Base-by-base conservation (phyloP, 139 green algal genomes). In the Auxenochlorella pyrenoidosa region DNA sequence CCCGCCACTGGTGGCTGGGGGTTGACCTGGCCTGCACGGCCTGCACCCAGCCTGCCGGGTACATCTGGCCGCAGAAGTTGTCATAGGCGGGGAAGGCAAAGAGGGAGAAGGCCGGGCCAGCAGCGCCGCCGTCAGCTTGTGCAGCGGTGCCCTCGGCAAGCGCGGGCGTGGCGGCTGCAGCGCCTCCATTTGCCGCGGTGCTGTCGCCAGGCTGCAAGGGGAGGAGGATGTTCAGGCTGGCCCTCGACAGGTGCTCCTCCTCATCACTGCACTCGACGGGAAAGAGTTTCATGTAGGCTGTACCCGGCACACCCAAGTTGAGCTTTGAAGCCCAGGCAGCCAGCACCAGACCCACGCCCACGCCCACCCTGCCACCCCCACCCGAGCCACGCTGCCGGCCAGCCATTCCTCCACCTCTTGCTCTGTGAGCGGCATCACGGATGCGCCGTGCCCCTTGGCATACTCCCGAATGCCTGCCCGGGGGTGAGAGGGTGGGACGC, bases 71-170 rank as follows among this genome's bases (percentile, higher is more conserved):
- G 83, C 85, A 44, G 72, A 95, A 96, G 89, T 97, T 97, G 66
- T 96, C 94, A 63, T 96, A 92, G 3, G 92, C 94, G 0, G 94
- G 93, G 88, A 93, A 97, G 21, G 91, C 91, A 75, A 97, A 96
- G 36, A 97, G 92, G 71, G 84, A 92, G 84, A 92, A 91, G 3
- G 88, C 34, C 3, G 82, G 82, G 21, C 26, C 68, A 30, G 66
- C 5, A 24, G 66, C 32, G 19, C 36, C 71, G 3, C 36, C 8
- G 38, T 32, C 16, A 5, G 4, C 66, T 24, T 19, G 26, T 8
- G 26, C 65, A 36, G 70, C 70, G 34, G 32, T 44, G 36, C 71
- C 19, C 18, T 30, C 32, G 38, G 71, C 71, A 15, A 10, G 71
- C 19, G 18, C 3, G 19, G 18, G 16, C 13, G 71, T 40, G 15